phyloP scores from a whole-genome alignment of 1,284 basidiomycete species.

The Cutaneotrichosporon curvatum region DNA sequence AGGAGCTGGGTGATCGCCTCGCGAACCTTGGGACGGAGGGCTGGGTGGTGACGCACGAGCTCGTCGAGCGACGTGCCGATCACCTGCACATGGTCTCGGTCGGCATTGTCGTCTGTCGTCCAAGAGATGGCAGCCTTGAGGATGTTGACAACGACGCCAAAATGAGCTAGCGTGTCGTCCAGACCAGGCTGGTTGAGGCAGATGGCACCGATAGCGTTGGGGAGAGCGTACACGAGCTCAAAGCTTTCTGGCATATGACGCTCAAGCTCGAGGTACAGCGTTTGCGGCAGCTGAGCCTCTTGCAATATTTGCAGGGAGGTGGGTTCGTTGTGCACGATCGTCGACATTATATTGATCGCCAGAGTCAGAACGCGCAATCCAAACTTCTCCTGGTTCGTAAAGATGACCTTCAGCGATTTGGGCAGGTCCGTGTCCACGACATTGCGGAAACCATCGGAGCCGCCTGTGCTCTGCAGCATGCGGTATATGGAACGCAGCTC shows the following conservation, averaged over 20 bases:
- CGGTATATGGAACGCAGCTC: slow-evolving; percentile 88
- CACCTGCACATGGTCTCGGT: slow-evolving; percentile 85
- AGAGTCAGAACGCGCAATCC: slow-evolving; percentile 56
- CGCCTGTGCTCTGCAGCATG: slow-evolving; percentile 93
- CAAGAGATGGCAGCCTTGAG: slow-evolving; percentile 83
- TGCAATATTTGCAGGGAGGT: slow-evolving; percentile 89
- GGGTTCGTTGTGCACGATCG: slow-evolving; percentile 98
- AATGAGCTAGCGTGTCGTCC: slow-evolving; percentile 67
- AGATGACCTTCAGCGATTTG: slow-evolving; percentile 79
- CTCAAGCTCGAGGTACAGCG: slow-evolving; percentile 80
- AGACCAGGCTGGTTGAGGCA: slow-evolving; percentile 90
- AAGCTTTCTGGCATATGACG: slow-evolving; percentile 76
- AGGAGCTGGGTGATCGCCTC: slow-evolving; percentile 65
- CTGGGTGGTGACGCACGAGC: slow-evolving; percentile 90
- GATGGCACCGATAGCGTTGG: slow-evolving; percentile 92
- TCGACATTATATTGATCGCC: slow-evolving; percentile 94
- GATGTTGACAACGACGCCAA: slow-evolving; percentile 72
- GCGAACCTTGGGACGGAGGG: slow-evolving; percentile 71
- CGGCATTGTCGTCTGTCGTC: slow-evolving; percentile 70
- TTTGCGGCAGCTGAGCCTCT: slow-evolving; percentile 81
- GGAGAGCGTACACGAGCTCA: slow-evolving; percentile 85
- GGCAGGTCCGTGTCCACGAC: slow-evolving; percentile 86
- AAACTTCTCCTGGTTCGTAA: slow-evolving; percentile 73
- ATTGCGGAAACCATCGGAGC: slow-evolving; percentile 86
- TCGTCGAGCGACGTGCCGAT: slow-evolving; percentile 90